Evolutionary conservation across 768 basidiomycete genomes (phyloP).

Genomic region (Baorangia bicolor): DNA sequence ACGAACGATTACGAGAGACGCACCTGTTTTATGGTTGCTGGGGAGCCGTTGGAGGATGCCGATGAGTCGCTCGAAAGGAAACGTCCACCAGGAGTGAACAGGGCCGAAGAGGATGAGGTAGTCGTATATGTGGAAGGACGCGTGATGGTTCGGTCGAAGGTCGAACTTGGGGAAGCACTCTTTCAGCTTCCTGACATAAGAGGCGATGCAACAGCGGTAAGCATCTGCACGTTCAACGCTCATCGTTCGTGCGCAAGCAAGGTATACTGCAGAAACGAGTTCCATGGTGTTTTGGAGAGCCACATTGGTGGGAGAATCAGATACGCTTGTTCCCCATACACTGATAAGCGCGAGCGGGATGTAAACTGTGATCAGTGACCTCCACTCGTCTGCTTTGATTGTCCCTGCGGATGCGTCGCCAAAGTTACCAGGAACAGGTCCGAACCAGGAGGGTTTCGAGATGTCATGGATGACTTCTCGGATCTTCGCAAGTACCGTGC

Average conservation of each 20-base stretch:
- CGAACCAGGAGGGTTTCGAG: slow-evolving; percentile 11
- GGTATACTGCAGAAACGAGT: slow-evolving; percentile 26
- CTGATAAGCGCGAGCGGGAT: slow-evolving; percentile 36
- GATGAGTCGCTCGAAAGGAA: slow-evolving; percentile 26
- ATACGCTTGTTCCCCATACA: slow-evolving; percentile 26
- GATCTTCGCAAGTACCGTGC: not conserved
- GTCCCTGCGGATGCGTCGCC: slow-evolving; percentile 27
- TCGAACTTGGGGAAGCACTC: slow-evolving; percentile 11
- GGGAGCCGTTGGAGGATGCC: slow-evolving; percentile 21
- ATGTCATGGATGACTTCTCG: not conserved
- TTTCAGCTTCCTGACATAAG: slow-evolving; percentile 20
- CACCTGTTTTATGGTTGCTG: slow-evolving; percentile 31
- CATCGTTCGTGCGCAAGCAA: slow-evolving; percentile 19
- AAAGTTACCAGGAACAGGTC: slow-evolving; percentile 21
- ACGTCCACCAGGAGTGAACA: slow-evolving; percentile 33
- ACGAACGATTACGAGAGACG: slow-evolving; percentile 25
- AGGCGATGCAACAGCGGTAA: slow-evolving; percentile 15
- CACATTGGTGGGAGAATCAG: not conserved
- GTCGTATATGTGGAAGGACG: slow-evolving; percentile 31
- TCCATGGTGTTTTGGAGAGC: slow-evolving; percentile 31
- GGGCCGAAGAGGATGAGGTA: slow-evolving; percentile 40
- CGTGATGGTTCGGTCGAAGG: slow-evolving; percentile 31
- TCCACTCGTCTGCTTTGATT: slow-evolving; percentile 41
- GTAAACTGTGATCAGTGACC: slow-evolving; percentile 27
- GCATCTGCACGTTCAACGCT: not conserved